Evolutionary conservation across 1,284 basidiomycete genomes (phyloP).

Genomic region (Leccinum fallax): DNA sequence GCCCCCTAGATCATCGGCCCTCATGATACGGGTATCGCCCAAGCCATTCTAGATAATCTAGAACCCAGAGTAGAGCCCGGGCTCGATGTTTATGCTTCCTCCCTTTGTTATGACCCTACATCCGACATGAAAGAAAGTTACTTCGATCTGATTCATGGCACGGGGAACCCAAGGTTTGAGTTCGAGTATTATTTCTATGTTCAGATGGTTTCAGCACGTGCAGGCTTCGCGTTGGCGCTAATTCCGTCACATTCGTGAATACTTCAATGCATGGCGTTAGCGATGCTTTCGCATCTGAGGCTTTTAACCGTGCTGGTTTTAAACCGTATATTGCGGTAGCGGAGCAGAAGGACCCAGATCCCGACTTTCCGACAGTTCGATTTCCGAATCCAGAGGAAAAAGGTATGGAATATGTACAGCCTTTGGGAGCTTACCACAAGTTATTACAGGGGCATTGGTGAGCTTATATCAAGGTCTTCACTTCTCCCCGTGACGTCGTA

Average conservation of each 20-base stretch:
- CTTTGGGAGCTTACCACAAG: slow-evolving; percentile 12
- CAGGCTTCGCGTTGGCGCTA: slow-evolving; percentile 14
- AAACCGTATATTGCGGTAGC: slow-evolving; percentile 58
- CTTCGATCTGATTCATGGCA: slow-evolving; percentile 47
- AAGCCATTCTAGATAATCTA: slow-evolving; percentile 62
- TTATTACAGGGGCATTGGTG: slow-evolving; percentile 56
- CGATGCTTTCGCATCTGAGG: slow-evolving; percentile 58
- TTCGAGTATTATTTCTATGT: not conserved
- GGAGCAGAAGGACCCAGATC: slow-evolving; percentile 72
- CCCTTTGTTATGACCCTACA: slow-evolving; percentile 58
- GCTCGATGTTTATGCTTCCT: slow-evolving; percentile 32
- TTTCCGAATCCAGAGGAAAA: slow-evolving; percentile 91
- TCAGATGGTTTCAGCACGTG: not conserved
- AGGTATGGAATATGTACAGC: slow-evolving; percentile 44
- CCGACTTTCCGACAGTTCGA: slow-evolving; percentile 79
- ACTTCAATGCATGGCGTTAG: slow-evolving; percentile 90
- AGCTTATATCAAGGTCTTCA: slow-evolving; percentile 13
- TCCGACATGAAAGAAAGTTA: slow-evolving; percentile 62
- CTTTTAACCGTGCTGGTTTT: slow-evolving; percentile 63
- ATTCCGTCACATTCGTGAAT: slow-evolving; percentile 63
- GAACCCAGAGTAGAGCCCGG: slow-evolving; percentile 54
- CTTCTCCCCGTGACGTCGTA: slow-evolving; percentile 6
- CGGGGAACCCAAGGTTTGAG: slow-evolving; percentile 48
- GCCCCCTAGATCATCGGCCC: slow-evolving; percentile 73
- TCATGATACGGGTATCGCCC: slow-evolving; percentile 75